Evolutionary conservation across 345 rosid genomes (phyloP).

Genomic region (Reutealis trisperma): DNA sequence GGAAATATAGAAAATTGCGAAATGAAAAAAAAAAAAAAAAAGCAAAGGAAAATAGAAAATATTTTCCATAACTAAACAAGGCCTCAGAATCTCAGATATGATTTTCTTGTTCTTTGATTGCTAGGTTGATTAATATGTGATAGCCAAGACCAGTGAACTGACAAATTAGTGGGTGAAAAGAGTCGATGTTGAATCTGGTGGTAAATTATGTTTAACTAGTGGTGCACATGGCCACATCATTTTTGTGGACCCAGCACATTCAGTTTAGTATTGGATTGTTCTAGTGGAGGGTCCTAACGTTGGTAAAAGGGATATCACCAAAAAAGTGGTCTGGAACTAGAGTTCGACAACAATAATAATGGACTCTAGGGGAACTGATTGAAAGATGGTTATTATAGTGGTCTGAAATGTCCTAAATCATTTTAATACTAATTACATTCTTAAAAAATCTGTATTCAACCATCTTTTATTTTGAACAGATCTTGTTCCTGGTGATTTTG

Average conservation of each 20-base stretch:
- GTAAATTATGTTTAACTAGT: not conserved
- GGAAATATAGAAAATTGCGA: too few species aligned
- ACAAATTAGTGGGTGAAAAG: not conserved
- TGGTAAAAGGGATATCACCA: not conserved
- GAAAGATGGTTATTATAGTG: not conserved
- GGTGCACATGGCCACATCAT: not conserved
- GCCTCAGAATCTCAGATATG: not conserved
- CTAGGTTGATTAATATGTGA: not conserved
- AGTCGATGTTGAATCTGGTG: not conserved
- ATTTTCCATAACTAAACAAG: too few species aligned
- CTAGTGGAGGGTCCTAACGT: not conserved
- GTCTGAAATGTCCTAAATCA: not conserved
- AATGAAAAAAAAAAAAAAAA: too few species aligned
- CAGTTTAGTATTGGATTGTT: not conserved
- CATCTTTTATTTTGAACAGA: constrained; percentile 42
- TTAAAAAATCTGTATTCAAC: not conserved
- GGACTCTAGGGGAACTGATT: not conserved
- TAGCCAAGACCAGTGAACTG: not conserved
- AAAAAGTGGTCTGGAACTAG: not conserved
- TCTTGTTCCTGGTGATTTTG: constrained; percentile 84
- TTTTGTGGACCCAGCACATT: not conserved
- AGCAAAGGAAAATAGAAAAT: too few species aligned
- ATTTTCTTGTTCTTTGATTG: not conserved
- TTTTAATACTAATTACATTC: not conserved
- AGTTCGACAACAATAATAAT: not conserved